Evolutionary conservation across 768 basidiomycete genomes (phyloP), one percentile per base, ranked within the genome.

Genomic region (Scleroderma citrinum): DNA sequence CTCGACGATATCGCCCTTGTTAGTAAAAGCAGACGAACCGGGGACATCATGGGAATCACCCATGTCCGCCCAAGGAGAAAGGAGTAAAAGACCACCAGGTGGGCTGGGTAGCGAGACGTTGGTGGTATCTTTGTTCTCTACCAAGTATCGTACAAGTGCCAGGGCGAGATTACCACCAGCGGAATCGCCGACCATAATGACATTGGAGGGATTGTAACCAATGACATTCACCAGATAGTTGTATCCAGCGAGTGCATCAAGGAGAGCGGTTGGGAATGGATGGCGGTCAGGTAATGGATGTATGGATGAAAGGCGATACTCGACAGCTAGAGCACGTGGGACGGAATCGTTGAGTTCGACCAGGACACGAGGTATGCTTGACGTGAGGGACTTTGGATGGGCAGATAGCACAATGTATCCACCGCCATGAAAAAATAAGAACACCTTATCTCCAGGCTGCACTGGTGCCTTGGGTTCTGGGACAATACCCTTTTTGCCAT

Each of bases 241-340:
- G 62, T 90, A 92, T 7, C 83, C 87, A 2, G 84, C 78, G 7
- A 91, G 66, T 3, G 80, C 81, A 59, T 92, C 88, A 13, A 92
- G 67, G 0, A 92, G 71, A 19, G 85, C 85, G 0, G 83, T 72
- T 0, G 89, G 89, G 70, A 92, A 92, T 7, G 86, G 77, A 52
- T 82, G 72, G 5, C 66, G 66, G 13, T 70, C 64, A 23, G 59
- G 54, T 57, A 67, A 67, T 21, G 78, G 73, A 45, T 68, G 61
- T 11, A 66, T 60, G 8, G 78, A 67, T 31, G 80, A 78, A 40
- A 84, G 75, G 5, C 87, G 82, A 64, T 92, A 92, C 65, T 90
- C 89, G 44, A 87, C 57, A 8, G 76, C 75, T 58, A 87, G 76
- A 6, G 72, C 67, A 37, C 82, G 77, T 29, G 69, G 62, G n/a